A percentile compares a stretch with the other conserved stretches of the same genome.
Evolutionary conservation across 257 asterid genomes (phyloP).

Genomic region (Solanum medicagineum): DNA sequence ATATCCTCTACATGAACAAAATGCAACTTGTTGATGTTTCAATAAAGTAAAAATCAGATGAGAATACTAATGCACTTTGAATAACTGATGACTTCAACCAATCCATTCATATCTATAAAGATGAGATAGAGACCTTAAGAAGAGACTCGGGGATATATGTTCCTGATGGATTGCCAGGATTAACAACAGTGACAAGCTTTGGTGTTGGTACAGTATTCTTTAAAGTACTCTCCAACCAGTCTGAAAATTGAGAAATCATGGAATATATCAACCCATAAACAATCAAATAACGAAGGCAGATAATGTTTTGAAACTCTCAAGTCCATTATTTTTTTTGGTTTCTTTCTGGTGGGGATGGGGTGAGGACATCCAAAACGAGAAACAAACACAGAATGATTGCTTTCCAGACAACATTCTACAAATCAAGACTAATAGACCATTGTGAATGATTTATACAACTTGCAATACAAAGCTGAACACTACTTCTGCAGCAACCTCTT

Average conservation of each 20-base stretch:
- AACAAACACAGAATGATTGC: not conserved
- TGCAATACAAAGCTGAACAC: not conserved
- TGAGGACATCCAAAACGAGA: not conserved
- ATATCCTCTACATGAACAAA: slow-evolving; percentile 51
- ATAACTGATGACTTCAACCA: not conserved
- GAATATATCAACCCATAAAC: not conserved
- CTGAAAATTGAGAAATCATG: slow-evolving; percentile 25
- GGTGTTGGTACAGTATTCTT: slow-evolving; percentile 71
- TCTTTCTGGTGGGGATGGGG: not conserved
- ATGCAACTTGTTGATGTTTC: not conserved
- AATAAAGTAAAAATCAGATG: not conserved
- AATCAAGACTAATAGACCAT: not conserved
- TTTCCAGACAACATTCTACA: not conserved
- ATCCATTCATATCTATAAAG: not conserved
- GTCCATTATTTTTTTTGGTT: not conserved
- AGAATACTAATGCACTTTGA: not conserved
- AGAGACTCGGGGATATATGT: slow-evolving; percentile 86
- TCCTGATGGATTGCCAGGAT: slow-evolving; percentile 99
- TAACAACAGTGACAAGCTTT: slow-evolving; percentile 82
- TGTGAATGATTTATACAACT: not conserved
- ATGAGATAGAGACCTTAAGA: slow-evolving; percentile 53
- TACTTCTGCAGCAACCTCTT: not conserved
- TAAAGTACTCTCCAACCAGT: slow-evolving; percentile 77
- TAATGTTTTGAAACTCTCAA: not conserved
- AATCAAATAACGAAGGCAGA: not conserved